phyloP scores from a whole-genome alignment of 179 eudicot species.

The Sideroxylon spinosum region DNA sequence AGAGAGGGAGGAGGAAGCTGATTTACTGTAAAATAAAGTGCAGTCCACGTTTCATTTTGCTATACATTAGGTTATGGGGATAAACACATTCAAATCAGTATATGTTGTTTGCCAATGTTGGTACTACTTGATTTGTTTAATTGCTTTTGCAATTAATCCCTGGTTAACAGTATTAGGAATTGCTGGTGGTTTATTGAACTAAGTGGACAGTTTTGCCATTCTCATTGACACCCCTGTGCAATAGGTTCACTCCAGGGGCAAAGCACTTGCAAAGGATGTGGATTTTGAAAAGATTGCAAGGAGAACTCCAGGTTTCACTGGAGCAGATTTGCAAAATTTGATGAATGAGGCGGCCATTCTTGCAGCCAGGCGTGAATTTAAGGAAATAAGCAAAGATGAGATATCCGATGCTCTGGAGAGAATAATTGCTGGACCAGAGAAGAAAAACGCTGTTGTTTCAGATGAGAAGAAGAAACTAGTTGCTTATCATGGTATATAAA shows the following conservation, averaged over 20 bases:
- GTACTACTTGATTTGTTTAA: background rate
- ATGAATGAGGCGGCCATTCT: constrained; percentile 99
- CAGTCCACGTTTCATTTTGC: no score
- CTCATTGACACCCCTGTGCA: background rate
- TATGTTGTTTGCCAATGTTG: background rate
- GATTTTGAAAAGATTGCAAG: constrained; percentile 90
- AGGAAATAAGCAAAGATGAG: constrained; percentile 99
- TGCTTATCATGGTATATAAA: constrained; percentile 83
- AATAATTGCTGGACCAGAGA: constrained; percentile 98
- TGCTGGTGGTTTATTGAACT: background rate
- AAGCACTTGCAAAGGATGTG: constrained; percentile 91
- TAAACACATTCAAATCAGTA: background rate
- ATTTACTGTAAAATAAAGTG: no score
- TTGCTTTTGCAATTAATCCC: constrained; percentile 11
- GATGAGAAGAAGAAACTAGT: constrained; percentile 96
- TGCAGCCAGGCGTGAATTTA: constrained; percentile 93
- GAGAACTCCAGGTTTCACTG: constrained; percentile 97
- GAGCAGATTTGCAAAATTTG: constrained; percentile 92
- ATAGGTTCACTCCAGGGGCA: constrained; percentile 94
- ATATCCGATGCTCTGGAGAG: constrained; percentile 96
- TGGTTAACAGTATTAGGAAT: background rate
- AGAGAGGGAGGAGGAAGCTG: no score
- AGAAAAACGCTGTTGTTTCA: constrained; percentile 99
- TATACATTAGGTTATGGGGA: no score
- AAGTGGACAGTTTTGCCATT: background rate